Evolutionary conservation across 148 eudicot genomes (phyloP).

Genomic region (Silene uniflora): DNA sequence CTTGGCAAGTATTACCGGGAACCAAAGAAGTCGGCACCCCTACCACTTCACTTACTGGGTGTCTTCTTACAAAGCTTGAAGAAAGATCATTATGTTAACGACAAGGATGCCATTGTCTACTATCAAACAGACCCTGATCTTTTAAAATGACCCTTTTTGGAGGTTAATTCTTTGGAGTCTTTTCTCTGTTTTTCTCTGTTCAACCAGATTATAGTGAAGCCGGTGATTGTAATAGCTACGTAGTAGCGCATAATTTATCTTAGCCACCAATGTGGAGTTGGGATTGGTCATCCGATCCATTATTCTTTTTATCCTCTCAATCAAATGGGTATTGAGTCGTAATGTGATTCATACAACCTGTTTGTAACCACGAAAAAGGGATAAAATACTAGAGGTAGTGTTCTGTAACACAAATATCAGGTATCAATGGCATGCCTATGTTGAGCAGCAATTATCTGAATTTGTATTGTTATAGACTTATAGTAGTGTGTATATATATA

Average conservation of each 20-base stretch:
- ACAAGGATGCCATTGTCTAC: slow-evolving; percentile 61
- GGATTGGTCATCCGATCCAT: slow-evolving; percentile 5
- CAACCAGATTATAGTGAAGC: background rate
- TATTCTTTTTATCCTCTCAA: slow-evolving; percentile 6
- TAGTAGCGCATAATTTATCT: background rate
- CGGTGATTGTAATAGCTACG: background rate
- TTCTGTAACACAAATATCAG: background rate
- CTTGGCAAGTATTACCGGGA: slow-evolving; percentile 63
- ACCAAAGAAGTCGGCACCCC: slow-evolving; percentile 59
- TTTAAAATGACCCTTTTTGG: background rate
- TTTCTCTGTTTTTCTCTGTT: slow-evolving; percentile 4
- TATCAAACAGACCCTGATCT: slow-evolving; percentile 60
- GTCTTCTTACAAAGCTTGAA: slow-evolving; percentile 48
- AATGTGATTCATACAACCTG: background rate
- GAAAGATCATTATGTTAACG: slow-evolving; percentile 72
- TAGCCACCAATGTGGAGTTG: slow-evolving; percentile 13
- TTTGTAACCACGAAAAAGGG: background rate
- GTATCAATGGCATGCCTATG: background rate
- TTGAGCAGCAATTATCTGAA: background rate
- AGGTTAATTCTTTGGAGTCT: slow-evolving; percentile 20
- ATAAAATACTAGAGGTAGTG: background rate
- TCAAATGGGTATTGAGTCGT: background rate
- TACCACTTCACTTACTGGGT: slow-evolving; percentile 56
- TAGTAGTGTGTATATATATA: background rate
- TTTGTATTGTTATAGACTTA: background rate